phyloP scores from a whole-genome alignment of 371 early-diverging fungal genomes.

The Dichotomocladium elegans region DNA sequence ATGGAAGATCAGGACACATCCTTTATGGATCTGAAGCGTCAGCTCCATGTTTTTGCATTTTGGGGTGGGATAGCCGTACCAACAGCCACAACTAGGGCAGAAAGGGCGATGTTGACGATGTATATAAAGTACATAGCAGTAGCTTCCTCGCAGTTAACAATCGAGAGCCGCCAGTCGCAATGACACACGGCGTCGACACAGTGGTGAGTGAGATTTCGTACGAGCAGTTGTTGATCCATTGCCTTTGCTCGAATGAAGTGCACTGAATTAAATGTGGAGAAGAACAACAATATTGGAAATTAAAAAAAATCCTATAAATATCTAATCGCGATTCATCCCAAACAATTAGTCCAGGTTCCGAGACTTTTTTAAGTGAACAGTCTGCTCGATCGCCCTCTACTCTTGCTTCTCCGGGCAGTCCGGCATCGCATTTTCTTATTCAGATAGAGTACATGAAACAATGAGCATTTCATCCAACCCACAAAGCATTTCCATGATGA shows the following conservation, averaged over 20 bases:
- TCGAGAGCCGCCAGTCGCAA: constrained; percentile 31
- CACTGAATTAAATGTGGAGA: too few species aligned
- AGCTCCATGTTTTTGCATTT: not conserved
- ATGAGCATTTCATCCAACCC: too few species aligned
- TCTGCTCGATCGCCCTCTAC: too few species aligned
- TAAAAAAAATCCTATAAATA: not conserved
- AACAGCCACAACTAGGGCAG: constrained; percentile 18
- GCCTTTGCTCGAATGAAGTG: too few species aligned
- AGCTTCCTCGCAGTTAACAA: constrained; percentile 17
- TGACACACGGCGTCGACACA: constrained; percentile 21
- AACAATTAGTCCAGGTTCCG: too few species aligned
- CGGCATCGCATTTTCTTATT: too few species aligned
- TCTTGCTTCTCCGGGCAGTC: too few species aligned
- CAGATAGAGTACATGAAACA: too few species aligned
- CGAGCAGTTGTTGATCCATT: not conserved
- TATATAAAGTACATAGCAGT: constrained; percentile 19
- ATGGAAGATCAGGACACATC: constrained; percentile 12
- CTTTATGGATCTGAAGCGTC: too few species aligned
- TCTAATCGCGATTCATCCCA: too few species aligned
- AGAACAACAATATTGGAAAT: not conserved
- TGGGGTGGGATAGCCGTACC: constrained; percentile 7
- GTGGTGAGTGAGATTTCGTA: constrained; percentile 13
- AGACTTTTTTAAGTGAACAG: too few species aligned
- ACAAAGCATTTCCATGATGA: too few species aligned
- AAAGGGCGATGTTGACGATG: constrained; percentile 22